Evolutionary conservation across 441 rosid species (phyloP), one percentile per base, ranked within the genome.

Genomic region (Adansonia gregorii): DNA sequence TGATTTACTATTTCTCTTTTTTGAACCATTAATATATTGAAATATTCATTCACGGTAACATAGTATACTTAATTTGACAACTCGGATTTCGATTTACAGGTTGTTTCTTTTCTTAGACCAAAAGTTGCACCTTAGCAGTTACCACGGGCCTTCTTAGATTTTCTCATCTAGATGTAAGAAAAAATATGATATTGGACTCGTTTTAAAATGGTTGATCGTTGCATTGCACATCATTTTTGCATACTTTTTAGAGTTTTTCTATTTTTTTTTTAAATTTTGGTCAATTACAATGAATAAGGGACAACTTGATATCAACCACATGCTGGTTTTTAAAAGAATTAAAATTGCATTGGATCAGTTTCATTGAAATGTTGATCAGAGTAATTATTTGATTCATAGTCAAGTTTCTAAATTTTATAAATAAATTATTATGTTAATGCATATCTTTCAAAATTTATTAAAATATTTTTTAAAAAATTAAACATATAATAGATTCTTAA

Each of bases 61-160:
- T 27, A 3, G 51, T 19, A 71, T 35, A 19, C 75, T 35, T 35
- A 72, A 72, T 72, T 72, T 55, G 27, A 72, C 71, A 15, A 11
- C 65, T 10, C 12, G 35, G 75, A 35, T 72, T 54, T 54, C 39
- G 31, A 35, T 19, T 71, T 15, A 12, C 35, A 6, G 8, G 46
- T 66, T 9, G 49, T 66, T 41, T 66, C 49, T 66, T 58, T 15
- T 58, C 63, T 20, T 58, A 58, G 63, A 58, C 27, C 31, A 58
- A 19, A 58, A 65, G 49, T 65, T 41, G 24, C 24, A 65, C 51
- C 51, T 8, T 43, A 43, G 12, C 2, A 58, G 27, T 3, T 52
- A 52, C 15, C 14, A 41, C 49, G 69, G 49, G 43, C 6, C 8
- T 35, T 9, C 63, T 52, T 52, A 51, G 45, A 70, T 70, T 27